phyloP scores from a whole-genome alignment of 2,329 filamentous ascomycete species.

The Talaromyces sp. region DNA sequence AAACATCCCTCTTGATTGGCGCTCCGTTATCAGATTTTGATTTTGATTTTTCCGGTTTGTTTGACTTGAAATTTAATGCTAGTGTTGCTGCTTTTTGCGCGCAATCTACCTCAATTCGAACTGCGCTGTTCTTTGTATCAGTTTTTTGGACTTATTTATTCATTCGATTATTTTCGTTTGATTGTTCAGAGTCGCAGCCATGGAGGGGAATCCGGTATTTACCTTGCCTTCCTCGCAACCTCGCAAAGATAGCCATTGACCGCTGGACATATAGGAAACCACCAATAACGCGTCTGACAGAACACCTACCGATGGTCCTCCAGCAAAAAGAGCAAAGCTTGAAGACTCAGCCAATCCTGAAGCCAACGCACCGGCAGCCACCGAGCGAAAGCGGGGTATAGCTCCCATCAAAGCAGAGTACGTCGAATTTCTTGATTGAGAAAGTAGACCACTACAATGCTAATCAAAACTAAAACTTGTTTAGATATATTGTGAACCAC shows the following conservation, averaged over 20 bases:
- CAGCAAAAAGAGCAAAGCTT: slow-evolving; percentile 58
- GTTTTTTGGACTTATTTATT: background rate
- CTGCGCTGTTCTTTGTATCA: background rate
- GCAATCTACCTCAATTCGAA: background rate
- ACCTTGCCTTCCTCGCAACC: background rate
- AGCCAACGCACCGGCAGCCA: slow-evolving; percentile 13
- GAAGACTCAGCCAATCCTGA: slow-evolving; percentile 31
- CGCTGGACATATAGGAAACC: slow-evolving; percentile 8
- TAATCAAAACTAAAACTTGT: background rate
- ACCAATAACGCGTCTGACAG: slow-evolving; percentile 18
- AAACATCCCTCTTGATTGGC: background rate
- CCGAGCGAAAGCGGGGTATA: slow-evolving; percentile 49
- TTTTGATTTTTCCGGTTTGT: background rate
- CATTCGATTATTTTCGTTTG: background rate
- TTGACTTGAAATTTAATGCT: background rate
- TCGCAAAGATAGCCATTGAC: background rate
- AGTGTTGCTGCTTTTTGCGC: background rate
- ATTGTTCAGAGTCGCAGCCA: background rate
- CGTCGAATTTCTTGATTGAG: slow-evolving; percentile 21
- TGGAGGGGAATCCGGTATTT: slow-evolving; percentile 6
- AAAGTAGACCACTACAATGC: background rate
- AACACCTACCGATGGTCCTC: slow-evolving; percentile 37
- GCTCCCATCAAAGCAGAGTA: slow-evolving; percentile 72
- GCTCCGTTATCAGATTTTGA: background rate
- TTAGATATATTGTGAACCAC: slow-evolving; percentile 26